Conservation (phyloP, 2,329 filamentous ascomycete genomes). For the Neonectria punicea region DNA sequence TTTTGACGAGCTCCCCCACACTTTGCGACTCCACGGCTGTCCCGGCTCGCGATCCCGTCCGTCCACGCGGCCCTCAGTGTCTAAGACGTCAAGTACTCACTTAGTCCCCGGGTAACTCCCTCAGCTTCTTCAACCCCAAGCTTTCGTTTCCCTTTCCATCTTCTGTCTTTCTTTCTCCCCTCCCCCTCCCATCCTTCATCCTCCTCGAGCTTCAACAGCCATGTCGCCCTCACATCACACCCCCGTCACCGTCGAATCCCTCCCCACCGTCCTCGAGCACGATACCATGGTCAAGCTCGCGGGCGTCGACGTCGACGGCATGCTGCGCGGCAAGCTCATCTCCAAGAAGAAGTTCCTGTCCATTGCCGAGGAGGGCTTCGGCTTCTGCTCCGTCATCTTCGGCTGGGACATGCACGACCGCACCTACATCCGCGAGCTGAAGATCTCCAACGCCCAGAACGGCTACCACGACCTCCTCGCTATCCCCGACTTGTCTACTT, state of each 20-base stretch:
- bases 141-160: not conserved
- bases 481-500: constrained; percentile 80
- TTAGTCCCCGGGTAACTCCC: not conserved
- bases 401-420: constrained; percentile 98
- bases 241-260: constrained; percentile 68
- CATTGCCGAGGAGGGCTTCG: constrained; percentile 82
- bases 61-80: constrained; percentile 12
- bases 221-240: constrained; percentile 41
- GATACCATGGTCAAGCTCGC: constrained; percentile 88
- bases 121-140: not conserved
- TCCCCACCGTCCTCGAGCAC: constrained; percentile 73
- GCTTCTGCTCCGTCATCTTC: constrained; percentile 94
- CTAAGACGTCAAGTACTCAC: constrained; percentile 10
- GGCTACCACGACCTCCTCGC: constrained; percentile 89
- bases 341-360: constrained; percentile 94
- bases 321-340: constrained; percentile 88
- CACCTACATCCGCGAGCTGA: constrained; percentile 87
- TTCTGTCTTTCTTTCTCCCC: constrained; percentile 8
- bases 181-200: not conserved
- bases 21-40: constrained; percentile 11
- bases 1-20: constrained; percentile 19
- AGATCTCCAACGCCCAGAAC: constrained; percentile 89
- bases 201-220: constrained; percentile 21
- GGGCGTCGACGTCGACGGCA: constrained; percentile 87
- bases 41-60: constrained; percentile 12